These are phyloP conservation scores for Halophytophthora polymorphica DNA, from an alignment of 352 stramenopile species.

Conservation along the genomic window DNA sequence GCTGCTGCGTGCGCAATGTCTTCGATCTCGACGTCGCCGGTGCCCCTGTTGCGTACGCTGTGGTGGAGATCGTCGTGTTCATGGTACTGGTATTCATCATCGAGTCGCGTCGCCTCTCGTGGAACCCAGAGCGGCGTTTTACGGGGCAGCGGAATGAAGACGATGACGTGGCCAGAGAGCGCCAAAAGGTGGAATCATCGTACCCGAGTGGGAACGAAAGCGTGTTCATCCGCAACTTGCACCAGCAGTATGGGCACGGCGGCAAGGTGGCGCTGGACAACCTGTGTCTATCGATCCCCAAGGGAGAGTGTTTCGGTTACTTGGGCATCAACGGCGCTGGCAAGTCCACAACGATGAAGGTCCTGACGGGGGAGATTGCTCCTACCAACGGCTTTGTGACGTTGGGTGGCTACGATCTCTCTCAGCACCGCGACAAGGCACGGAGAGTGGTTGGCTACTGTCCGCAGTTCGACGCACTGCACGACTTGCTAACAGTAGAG, in stretches of 20 bases:
- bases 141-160: slow-evolving; percentile 26
- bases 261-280: slow-evolving; percentile 57
- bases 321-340: slow-evolving; percentile 89
- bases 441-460: slow-evolving; percentile 84
- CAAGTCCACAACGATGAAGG: slow-evolving; percentile 82
- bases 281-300: slow-evolving; percentile 69
- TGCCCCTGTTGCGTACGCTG: slow-evolving; percentile 43
- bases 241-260: slow-evolving; percentile 34
- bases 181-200: slow-evolving; percentile 25
- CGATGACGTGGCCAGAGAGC: slow-evolving; percentile 44
- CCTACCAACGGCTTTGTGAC: slow-evolving; percentile 49
- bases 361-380: slow-evolving; percentile 56
- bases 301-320: slow-evolving; percentile 82
- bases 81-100: slow-evolving; percentile 41
- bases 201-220: slow-evolving; percentile 17
- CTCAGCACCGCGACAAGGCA: slow-evolving; percentile 28
- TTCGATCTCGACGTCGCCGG: slow-evolving; percentile 61
- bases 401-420: slow-evolving; percentile 50
- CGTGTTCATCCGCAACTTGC: slow-evolving; percentile 49
- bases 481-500: slow-evolving; percentile 90
- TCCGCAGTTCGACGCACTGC: slow-evolving; percentile 93
- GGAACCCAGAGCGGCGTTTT: slow-evolving; percentile 15
- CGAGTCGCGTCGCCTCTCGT: slow-evolving; percentile 30
- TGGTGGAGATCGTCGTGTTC: slow-evolving; percentile 52
- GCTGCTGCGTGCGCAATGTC: slow-evolving; percentile 47